Evolutionary conservation across 164 flowering plant genomes (phyloP).

Genomic region (Platanus orientalis): DNA sequence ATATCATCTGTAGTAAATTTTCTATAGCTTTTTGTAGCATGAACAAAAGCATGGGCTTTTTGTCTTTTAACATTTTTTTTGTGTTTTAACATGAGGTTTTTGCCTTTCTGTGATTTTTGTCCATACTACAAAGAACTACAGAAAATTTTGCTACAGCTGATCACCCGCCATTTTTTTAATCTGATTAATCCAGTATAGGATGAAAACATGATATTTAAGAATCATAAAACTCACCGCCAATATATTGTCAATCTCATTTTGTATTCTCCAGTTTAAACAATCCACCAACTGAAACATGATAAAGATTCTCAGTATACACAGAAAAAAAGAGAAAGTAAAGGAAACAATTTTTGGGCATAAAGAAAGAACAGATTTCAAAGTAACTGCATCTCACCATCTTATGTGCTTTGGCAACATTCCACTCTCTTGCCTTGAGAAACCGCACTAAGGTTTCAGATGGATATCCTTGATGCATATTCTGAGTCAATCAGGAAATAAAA

Average conservation of each 20-base stretch:
- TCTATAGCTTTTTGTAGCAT: no score
- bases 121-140: no score
- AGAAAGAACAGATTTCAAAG: not conserved
- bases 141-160: no score
- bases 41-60: no score
- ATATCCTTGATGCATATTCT: constrained; percentile 86
- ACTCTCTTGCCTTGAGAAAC: constrained; percentile 91
- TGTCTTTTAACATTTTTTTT: no score
- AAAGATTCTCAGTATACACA: constrained; percentile 6
- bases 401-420: constrained; percentile 81
- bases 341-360: not conserved
- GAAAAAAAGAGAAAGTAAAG: not conserved
- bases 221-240: constrained; percentile 54
- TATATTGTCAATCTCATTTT: constrained; percentile 78
- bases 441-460: constrained; percentile 58
- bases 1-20: no score
- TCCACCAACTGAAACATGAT: constrained; percentile 60
- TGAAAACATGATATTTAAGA: not conserved
- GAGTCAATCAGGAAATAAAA: constrained; percentile 20
- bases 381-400: constrained; percentile 58
- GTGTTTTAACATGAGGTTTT: no score
- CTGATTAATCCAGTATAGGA: not conserved
- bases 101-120: no score
- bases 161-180: no score
- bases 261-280: constrained; percentile 77